Percentiles rank a stretch among this genome's conserved stretches.
phyloP scores from a whole-genome alignment of 2,329 filamentous ascomycete genomes.

The Fusarium vanettenii region DNA sequence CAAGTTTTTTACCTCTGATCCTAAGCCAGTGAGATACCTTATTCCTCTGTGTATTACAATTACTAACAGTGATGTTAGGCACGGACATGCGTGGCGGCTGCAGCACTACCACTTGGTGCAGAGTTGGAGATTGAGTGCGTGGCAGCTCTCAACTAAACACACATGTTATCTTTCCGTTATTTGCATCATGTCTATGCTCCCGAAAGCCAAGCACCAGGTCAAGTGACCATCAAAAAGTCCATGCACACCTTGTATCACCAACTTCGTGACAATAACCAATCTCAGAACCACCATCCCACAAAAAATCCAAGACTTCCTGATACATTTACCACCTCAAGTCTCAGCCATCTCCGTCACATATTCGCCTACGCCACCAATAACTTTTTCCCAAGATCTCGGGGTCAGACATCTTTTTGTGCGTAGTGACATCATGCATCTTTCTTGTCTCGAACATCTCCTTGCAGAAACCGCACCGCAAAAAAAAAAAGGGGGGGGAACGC shows the following conservation, averaged over 20 bases:
- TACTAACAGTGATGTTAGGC: constrained; percentile 52
- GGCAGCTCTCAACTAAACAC: neutral
- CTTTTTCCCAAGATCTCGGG: too few species aligned
- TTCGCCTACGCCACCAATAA: neutral
- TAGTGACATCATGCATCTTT: neutral
- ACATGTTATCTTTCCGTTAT: neutral
- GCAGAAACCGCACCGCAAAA: neutral
- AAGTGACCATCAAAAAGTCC: neutral
- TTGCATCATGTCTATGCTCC: neutral
- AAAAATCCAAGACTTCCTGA: neutral
- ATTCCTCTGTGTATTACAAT: neutral
- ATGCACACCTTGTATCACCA: neutral
- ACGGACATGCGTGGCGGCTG: constrained; percentile 78
- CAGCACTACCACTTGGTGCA: constrained; percentile 76
- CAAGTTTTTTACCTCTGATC: neutral
- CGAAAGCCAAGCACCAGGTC: neutral
- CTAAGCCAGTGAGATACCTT: neutral
- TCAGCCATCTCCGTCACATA: neutral
- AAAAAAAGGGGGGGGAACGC: neutral
- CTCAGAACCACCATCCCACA: neutral
- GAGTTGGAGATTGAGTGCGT: constrained; percentile 76
- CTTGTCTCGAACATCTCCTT: neutral
- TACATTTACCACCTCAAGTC: neutral
- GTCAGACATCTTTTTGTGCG: neutral
- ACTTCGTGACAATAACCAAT: neutral